Evolutionary conservation across 257 asterid species (phyloP).

Genomic region (Cinchona pubescens): DNA sequence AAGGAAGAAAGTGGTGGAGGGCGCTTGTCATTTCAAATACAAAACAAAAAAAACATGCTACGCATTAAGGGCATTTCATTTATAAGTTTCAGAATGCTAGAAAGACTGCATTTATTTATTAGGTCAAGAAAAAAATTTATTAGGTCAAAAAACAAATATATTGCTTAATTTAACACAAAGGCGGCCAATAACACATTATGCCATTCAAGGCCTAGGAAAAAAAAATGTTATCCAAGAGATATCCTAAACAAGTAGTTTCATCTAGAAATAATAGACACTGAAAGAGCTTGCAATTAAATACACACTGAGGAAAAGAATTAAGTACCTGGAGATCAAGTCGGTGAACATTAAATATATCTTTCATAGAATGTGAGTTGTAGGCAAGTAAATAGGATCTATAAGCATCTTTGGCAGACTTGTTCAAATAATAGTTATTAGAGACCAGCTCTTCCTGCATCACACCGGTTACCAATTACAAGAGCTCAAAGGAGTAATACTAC

Average conservation of each 20-base stretch:
- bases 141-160: background rate
- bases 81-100: background rate
- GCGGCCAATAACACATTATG: background rate
- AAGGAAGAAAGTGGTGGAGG: background rate
- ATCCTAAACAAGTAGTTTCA: background rate
- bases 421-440: conserved; percentile 61
- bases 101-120: background rate
- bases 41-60: background rate
- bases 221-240: too few species aligned
- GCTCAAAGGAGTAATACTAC: background rate
- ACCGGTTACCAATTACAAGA: conserved; percentile 1
- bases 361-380: conserved; percentile 89
- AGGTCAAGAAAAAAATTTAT: background rate
- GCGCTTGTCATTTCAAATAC: background rate
- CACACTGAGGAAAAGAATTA: background rate
- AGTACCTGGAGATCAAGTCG: conserved; percentile 81
- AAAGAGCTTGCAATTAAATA: too few species aligned
- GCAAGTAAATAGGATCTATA: conserved; percentile 83
- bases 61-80: background rate
- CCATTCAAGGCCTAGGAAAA: background rate
- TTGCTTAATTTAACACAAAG: background rate
- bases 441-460: conserved; percentile 68
- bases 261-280: background rate
- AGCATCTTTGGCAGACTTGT: conserved; percentile 92
- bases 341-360: conserved; percentile 86